Percentiles rank a stretch among this genome's conserved stretches.
These are phyloP conservation scores for Aspergillus nomiae DNA, from an alignment of 2,329 filamentous ascomycete genomes.

Conservation along the genomic window DNA sequence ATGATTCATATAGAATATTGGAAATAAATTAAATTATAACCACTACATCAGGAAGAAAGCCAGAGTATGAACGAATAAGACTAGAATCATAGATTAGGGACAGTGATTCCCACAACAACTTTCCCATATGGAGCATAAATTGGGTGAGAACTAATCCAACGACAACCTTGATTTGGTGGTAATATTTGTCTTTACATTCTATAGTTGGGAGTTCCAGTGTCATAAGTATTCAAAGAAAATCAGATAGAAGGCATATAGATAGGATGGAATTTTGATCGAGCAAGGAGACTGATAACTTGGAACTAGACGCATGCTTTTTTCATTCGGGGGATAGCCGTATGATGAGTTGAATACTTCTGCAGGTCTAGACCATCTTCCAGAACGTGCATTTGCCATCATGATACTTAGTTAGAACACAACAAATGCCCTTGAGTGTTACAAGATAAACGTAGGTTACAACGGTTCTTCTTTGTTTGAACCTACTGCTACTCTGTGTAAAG, in stretches of 20 bases:
- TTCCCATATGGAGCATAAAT: too few relatives aligned
- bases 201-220: not conserved
- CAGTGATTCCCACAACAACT: too few relatives aligned
- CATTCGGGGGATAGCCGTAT: not conserved
- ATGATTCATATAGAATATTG: not conserved
- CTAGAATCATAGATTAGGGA: too few relatives aligned
- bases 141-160: not conserved
- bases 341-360: not conserved
- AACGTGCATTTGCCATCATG: not conserved
- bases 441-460: too few relatives aligned
- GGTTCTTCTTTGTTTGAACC: not conserved
- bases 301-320: not conserved
- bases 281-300: not conserved
- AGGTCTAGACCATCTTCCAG: not conserved
- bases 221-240: not conserved
- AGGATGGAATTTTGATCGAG: not conserved
- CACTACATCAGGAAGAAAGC: not conserved
- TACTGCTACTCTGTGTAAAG: not conserved
- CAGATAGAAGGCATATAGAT: not conserved
- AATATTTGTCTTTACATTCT: not conserved
- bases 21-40: not conserved
- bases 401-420: too few relatives aligned
- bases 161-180: not conserved
- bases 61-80: too few relatives aligned
- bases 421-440: too few relatives aligned